Base-by-base conservation (phyloP, 139 green algal genomes). In the Chlamydomonas eustigma region DNA sequence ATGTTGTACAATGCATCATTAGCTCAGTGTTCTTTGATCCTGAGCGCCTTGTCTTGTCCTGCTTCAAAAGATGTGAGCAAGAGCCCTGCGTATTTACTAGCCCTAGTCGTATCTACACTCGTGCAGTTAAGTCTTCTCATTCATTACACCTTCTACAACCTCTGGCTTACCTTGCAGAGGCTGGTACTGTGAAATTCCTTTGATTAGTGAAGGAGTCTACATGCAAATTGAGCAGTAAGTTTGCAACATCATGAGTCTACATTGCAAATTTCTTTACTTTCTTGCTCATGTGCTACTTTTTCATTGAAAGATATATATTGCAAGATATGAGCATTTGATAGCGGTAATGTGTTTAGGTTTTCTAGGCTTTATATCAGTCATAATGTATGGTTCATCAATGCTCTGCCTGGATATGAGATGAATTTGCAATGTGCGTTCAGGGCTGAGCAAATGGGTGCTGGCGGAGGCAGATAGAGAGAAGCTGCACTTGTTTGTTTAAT, bases 131-230 rank as follows among this genome's bases (percentile, higher is more conserved):
- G 66, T 51, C 4, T 39, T 6, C n/a, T 28, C 22, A 25, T 34
- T 73, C 24, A 39, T 37, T 18, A n/a, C 31, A 37, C 4, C 65
- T 30, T 34, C 5, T 51, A 73, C 65, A 3, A 58, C 68, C 22
- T 4, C 37, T 33, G 58, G 37, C 68, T 22, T 75, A 8, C 37
- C 36, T 4, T 70, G 69, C 85, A 89, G 81, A 68, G 85, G 85
- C 65, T 90, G 85, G 85, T 90, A 90, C 81, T 88, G 82, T 63
- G 85, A 90, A 75, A 90, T 90, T 76, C 85, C 85, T 0, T 71
- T 90, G 32, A 86, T 90, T 44, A 79, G 64, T 2, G 85, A 90
- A 74, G 85, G 82, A 8, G 82, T 88, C 35, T 90, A 88, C 85
- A 83, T 90, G 76, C 85, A 90, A 76, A 88, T 90, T 33, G 85